Evolutionary conservation across 2,329 filamentous ascomycete species (phyloP).

Genomic region (Exophiala mesophila): DNA sequence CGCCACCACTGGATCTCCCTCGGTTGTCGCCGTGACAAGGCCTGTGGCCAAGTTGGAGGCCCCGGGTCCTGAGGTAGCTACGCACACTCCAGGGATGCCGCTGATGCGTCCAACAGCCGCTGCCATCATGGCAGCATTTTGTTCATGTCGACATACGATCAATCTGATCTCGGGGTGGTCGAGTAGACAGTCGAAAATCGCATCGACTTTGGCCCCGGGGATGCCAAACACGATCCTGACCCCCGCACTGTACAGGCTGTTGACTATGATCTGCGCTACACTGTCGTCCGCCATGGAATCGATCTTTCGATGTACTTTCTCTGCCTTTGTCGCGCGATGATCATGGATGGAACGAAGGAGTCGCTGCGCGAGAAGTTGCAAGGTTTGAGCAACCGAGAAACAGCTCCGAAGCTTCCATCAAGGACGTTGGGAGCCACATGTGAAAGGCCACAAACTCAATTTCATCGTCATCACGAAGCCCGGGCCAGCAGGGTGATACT

Average conservation of each 20-base stretch:
- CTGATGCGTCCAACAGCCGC: slow-evolving; percentile 45
- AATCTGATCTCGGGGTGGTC: slow-evolving; percentile 46
- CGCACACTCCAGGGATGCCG: slow-evolving; percentile 43
- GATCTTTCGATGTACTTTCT: too few species aligned
- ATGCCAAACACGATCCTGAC: slow-evolving; percentile 46
- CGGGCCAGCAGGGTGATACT: too few species aligned
- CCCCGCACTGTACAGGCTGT: slow-evolving; percentile 36
- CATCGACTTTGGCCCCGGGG: slow-evolving; percentile 47
- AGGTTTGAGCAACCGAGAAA: too few species aligned
- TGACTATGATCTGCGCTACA: slow-evolving; percentile 25
- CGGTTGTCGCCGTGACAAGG: slow-evolving; percentile 45
- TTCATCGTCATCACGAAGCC: too few species aligned
- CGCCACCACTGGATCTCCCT: slow-evolving; percentile 46
- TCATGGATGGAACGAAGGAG: too few species aligned
- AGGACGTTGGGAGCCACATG: too few species aligned
- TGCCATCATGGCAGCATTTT: slow-evolving; percentile 49
- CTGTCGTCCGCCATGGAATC: slow-evolving; percentile 19
- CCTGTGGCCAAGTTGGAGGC: slow-evolving; percentile 46
- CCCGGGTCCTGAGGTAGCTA: slow-evolving; percentile 46
- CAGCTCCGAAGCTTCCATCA: too few species aligned
- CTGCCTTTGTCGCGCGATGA: too few species aligned
- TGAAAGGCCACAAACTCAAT: too few species aligned
- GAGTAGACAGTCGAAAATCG: slow-evolving; percentile 43
- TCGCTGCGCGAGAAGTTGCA: too few species aligned
- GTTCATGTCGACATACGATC: slow-evolving; percentile 46